Evolutionary conservation across 2,329 filamentous ascomycete genomes (phyloP), one percentile per base, ranked within the genome.

Genomic region (Aspergillus sp.): DNA sequence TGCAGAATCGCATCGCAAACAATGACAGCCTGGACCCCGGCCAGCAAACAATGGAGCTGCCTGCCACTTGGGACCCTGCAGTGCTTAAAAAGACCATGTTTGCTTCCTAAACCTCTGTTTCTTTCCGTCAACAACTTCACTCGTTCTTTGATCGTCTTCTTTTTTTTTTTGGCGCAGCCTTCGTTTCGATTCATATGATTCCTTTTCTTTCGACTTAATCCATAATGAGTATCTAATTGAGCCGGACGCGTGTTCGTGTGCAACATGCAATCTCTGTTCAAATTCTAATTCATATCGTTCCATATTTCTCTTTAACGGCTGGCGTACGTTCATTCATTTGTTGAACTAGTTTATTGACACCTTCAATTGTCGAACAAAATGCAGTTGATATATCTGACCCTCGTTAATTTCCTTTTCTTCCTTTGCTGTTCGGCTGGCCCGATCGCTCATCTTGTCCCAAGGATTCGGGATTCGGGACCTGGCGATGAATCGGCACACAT

Each of bases 351-450:
- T 22, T 31, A 26, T 42, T 39, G 31, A 9, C 32, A n/a, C 18
- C 45, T 18, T 12, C 14, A 42, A 29, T n/a, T 24, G 22, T 26
- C 10, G 10, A 55, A 11, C 24, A 50, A 24, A 47, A 58, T 58
- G 56, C 51, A 49, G 10, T 14, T 58, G 3, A 4, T 58, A 6
- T 9, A 22, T 31, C 45, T 49, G 22, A 53, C 45, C 3, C 18
- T 57, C 51, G 26, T 26, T 51, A 3, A 52, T 36, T 20, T 26
- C 24, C 45, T 46, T 36, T 12, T 57, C 51, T 5, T 50, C 42
- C 49, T 51, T 39, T 24, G 18, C 16, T 57, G 51, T 31, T 53
- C 46, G 42, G 56, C 56, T 58, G 32, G 59, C 42, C 53, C 53
- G 24, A 55, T 55, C 42, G 22, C 39, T 55, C 36, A 49, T 49